Conservation (phyloP, 2,329 filamentous ascomycete genomes). For the Dothiorella sarmentorum region DNA sequence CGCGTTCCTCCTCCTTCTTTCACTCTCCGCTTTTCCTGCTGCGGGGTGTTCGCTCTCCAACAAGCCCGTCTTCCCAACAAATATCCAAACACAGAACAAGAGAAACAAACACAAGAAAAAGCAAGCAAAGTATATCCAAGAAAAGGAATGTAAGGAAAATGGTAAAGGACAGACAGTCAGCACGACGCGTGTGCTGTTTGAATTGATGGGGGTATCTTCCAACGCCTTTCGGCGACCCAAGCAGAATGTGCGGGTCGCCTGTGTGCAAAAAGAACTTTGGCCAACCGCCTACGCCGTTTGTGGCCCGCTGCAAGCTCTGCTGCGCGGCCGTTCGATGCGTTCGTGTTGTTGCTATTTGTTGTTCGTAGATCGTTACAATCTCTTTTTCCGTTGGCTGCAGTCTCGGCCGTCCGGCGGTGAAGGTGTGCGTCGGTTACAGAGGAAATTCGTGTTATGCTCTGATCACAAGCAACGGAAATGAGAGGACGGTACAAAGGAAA, state of each 20-base stretch:
- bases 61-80: not conserved
- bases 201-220: constrained; percentile 13
- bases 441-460: not conserved
- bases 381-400: not conserved
- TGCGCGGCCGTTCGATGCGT: constrained; percentile 5
- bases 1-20: not conserved
- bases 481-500: constrained; percentile 3
- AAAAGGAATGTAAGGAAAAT: not conserved
- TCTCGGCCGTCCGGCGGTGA: not conserved
- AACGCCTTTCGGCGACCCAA: constrained; percentile 7
- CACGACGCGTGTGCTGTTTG: not conserved
- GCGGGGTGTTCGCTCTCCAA: not conserved
- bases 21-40: not conserved
- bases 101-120: not conserved
- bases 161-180: not conserved
- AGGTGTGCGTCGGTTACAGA: not conserved
- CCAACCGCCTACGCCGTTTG: constrained; percentile 1
- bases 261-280: constrained; percentile 4
- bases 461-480: not conserved
- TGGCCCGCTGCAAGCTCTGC: constrained; percentile 8
- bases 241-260: not conserved
- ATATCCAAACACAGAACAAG: not conserved
- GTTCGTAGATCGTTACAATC: constrained; percentile 6
- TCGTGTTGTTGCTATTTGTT: not conserved
- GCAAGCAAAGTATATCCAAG: not conserved